These are phyloP conservation scores for Solanum hybrid DNA, from an alignment of 305 asterid genomes.

Conservation along the genomic window DNA sequence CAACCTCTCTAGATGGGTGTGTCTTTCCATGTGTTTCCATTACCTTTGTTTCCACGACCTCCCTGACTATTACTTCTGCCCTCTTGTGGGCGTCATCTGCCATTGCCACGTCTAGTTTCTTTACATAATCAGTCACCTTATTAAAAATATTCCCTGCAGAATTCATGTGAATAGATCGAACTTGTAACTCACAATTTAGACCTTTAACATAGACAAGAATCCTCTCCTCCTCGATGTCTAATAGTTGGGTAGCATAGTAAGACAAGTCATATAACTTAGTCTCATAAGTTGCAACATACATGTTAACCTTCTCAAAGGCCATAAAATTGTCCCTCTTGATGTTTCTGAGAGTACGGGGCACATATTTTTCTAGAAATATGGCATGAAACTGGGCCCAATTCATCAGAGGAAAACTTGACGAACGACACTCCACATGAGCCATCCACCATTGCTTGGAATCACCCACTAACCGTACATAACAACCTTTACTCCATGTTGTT, in stretches of 20 bases:
- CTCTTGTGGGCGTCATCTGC: background rate
- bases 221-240: background rate
- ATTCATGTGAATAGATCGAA: background rate
- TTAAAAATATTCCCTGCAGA: background rate
- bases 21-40: too few relatives aligned
- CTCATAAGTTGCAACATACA: background rate
- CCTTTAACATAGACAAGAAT: background rate
- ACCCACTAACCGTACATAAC: background rate
- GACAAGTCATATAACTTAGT: background rate
- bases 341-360: background rate
- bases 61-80: background rate
- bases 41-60: background rate
- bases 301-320: background rate
- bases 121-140: background rate
- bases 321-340: background rate
- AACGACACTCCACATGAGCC: background rate
- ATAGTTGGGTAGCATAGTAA: background rate
- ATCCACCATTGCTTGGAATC: background rate
- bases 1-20: too few relatives aligned
- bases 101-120: background rate
- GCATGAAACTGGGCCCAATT: background rate
- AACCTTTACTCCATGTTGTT: background rate
- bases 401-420: too few relatives aligned
- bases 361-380: background rate
- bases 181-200: background rate